These are phyloP conservation scores for Mikania micrantha DNA, from an alignment of 129 eudicot genomes.

Conservation along the genomic window DNA sequence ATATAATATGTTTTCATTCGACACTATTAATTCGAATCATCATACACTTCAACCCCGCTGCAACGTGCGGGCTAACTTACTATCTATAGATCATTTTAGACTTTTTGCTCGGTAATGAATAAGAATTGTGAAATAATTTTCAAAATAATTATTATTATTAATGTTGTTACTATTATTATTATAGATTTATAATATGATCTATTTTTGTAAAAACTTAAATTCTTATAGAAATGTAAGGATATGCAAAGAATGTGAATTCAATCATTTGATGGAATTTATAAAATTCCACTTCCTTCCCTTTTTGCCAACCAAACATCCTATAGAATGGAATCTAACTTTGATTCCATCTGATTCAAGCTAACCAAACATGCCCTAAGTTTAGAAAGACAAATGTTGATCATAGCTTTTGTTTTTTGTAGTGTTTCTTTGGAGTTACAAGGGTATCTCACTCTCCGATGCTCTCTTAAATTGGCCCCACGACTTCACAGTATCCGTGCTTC, in stretches of 20 bases:
- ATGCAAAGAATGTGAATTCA: neutral
- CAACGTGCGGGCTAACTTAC: too few species aligned
- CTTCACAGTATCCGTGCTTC: constrained; percentile 96
- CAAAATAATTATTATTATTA: too few species aligned
- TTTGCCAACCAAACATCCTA: neutral
- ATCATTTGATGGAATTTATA: neutral
- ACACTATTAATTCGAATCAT: too few species aligned
- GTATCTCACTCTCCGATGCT: constrained; percentile 76
- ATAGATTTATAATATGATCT: too few species aligned
- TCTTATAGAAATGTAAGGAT: neutral
- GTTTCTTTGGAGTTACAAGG: constrained; percentile 82
- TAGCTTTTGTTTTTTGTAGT: constrained; percentile 27
- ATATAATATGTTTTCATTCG: too few species aligned
- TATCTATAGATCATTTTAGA: too few species aligned
- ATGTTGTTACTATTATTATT: too few species aligned
- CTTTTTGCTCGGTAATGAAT: too few species aligned
- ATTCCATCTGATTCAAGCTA: neutral
- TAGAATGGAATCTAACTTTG: neutral
- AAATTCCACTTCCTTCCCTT: neutral
- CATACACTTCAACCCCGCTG: too few species aligned
- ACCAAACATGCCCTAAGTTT: neutral
- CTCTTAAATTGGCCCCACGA: constrained; percentile 80
- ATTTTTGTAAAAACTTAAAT: too few species aligned
- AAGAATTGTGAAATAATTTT: too few species aligned
- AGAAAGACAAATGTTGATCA: neutral